Evolutionary conservation across 2,329 filamentous ascomycete species (phyloP), one percentile per base, ranked within the genome.

Genomic region (Incumbomyces lentus): DNA sequence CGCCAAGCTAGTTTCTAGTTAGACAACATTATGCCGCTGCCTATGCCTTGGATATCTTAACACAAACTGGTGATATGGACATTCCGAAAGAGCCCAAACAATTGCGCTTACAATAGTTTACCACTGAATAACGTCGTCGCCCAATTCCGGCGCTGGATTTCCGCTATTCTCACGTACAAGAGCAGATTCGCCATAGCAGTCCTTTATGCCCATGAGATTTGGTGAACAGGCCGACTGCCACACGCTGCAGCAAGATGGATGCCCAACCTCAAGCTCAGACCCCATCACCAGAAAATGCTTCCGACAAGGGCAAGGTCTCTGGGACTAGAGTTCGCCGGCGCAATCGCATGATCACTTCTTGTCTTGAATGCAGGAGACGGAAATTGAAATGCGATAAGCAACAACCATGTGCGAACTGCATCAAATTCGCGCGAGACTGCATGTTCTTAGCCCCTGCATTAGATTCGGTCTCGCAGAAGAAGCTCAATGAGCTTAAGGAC

Each of bases 311-410:
- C 38, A 40, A 40, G 19, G n/a, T 29, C 38, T 30, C 17, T 16
- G 31, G 16, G 14, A 6, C 34, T 2, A 29, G 34, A 30, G 42
- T 79, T 49, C 71, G 76, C 29, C 69, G 79, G 37, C 70, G 80
- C 52, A 76, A 82, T 68, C 72, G 78, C 58, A 75, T 82, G 70
- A 81, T 85, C 62, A 75, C 76, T 51, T 82, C 78, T 22, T 86
- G 81, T 60, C 72, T 82, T 30, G 78, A 83, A 62, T 86, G 82
- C 60, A 75, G 85, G 33, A 76, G 83, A 17, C 75, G 85, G 34
- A 90, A 90, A 64, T 69, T 88, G 47, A 86, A 84, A 62, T 90
- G 85, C 66, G 81, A 86, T 67, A 86, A 85, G 60, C 64, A 71
- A 16, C 74, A 82, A 42, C 82, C 85, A 50, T 90, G 84, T 60